phyloP scores from a whole-genome alignment of 192 early-diverging fungal genomes.

The Coemansia interrupta region DNA sequence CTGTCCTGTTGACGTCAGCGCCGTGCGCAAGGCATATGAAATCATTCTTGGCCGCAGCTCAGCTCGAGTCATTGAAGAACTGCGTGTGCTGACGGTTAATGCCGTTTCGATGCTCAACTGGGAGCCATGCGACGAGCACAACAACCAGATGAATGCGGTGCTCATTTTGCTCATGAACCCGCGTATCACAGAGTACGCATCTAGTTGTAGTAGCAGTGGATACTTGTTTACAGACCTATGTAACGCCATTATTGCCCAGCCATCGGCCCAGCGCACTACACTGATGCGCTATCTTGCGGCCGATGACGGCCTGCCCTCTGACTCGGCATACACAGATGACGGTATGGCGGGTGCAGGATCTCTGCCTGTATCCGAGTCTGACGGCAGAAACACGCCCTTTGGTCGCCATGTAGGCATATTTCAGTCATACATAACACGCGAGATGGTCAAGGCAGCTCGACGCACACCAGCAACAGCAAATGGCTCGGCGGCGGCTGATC shows the following conservation, averaged over 20 bases:
- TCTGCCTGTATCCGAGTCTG: too few species aligned
- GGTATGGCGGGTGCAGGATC: too few species aligned
- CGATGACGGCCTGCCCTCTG: neutral
- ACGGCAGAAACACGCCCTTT: slow-evolving; percentile 15
- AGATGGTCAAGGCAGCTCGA: slow-evolving; percentile 22
- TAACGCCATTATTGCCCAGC: slow-evolving; percentile 30
- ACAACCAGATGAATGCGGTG: slow-evolving; percentile 39
- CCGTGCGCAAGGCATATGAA: slow-evolving; percentile 34
- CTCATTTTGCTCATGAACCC: slow-evolving; percentile 48
- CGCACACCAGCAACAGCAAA: neutral
- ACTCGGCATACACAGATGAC: neutral
- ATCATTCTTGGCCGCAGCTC: slow-evolving; percentile 14
- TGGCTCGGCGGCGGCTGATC: slow-evolving; percentile 11
- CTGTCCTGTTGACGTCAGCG: slow-evolving; percentile 45
- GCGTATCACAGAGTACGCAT: slow-evolving; percentile 28
- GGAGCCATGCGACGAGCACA: slow-evolving; percentile 48
- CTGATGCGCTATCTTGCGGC: slow-evolving; percentile 43
- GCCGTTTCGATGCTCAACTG: slow-evolving; percentile 28
- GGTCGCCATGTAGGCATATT: slow-evolving; percentile 27
- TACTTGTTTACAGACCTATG: slow-evolving; percentile 46
- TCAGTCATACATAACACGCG: slow-evolving; percentile 37
- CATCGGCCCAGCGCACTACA: slow-evolving; percentile 18
- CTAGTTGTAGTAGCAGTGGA: slow-evolving; percentile 19
- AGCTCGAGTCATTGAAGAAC: slow-evolving; percentile 16
- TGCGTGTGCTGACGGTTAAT: slow-evolving; percentile 29